A percentile compares a stretch with the other conserved stretches of the same genome.
Conservation (phyloP, 192 early-diverging fungal genomes). For the Coemansia sp. region DNA sequence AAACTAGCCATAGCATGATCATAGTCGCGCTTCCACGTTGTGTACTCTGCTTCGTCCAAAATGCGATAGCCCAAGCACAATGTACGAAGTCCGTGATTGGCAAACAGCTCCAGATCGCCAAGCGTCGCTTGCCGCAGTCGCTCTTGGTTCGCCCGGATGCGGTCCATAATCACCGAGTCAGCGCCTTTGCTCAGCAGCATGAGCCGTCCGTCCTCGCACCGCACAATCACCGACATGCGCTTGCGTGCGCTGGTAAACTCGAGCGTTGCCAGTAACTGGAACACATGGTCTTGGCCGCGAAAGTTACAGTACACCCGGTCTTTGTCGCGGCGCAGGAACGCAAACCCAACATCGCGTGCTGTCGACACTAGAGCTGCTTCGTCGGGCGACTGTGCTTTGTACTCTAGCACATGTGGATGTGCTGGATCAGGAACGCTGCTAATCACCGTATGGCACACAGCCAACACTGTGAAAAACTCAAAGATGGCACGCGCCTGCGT, state of each 20-base stretch:
- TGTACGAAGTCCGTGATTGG: conserved; percentile 76
- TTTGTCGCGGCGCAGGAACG: conserved; percentile 72
- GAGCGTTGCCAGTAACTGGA: conserved; percentile 67
- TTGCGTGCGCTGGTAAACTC: conserved; percentile 97
- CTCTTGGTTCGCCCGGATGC: conserved; percentile 72
- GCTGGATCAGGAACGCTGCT: conserved; percentile 58
- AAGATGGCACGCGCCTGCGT: conserved; percentile 63
- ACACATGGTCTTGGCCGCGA: conserved; percentile 68
- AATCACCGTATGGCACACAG: conserved; percentile 89
- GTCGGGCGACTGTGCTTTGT: conserved; percentile 93
- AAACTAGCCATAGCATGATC: conserved; percentile 72
- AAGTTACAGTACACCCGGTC: conserved; percentile 70
- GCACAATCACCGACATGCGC: conserved; percentile 91
- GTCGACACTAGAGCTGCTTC: conserved; percentile 90
- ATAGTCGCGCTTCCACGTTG: conserved; percentile 67
- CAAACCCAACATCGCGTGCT: conserved; percentile 81
- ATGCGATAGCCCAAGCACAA: conserved; percentile 80
- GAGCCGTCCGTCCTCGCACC: conserved; percentile 69
- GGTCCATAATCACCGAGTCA: conserved; percentile 88
- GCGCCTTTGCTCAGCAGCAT: conserved; percentile 92
- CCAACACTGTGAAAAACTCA: conserved; percentile 81
- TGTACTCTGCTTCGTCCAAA: conserved; percentile 71
- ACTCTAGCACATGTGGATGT: conserved; percentile 62
- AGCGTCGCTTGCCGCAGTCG: conserved; percentile 66
- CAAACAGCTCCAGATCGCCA: conserved; percentile 83